phyloP scores from a whole-genome alignment of 1,284 basidiomycete genomes.

The Ceratobasidium sp. region DNA sequence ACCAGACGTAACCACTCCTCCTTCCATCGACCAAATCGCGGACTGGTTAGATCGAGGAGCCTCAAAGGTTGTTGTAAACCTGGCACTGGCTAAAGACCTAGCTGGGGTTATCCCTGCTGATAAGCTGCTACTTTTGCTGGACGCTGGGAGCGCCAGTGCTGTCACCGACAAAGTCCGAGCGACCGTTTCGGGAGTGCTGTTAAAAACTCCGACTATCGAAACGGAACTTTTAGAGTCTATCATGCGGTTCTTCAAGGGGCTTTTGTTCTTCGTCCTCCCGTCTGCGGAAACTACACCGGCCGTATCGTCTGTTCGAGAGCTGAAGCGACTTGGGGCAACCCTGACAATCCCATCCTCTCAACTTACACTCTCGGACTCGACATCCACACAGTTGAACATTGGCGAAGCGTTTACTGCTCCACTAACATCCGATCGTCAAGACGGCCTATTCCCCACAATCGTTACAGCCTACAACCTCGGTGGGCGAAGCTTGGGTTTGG shows the following conservation, averaged over 20 bases:
- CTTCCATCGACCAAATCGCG: slow-evolving; percentile 62
- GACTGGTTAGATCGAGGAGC: slow-evolving; percentile 77
- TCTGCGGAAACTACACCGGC: slow-evolving; percentile 50
- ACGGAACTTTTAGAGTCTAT: slow-evolving; percentile 75
- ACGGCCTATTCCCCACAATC: slow-evolving; percentile 93
- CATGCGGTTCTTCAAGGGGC: slow-evolving; percentile 72
- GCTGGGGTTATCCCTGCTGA: slow-evolving; percentile 73
- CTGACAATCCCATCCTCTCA: slow-evolving; percentile 78
- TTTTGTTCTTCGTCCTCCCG: slow-evolving; percentile 60
- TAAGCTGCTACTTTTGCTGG: slow-evolving; percentile 76
- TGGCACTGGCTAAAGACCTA: slow-evolving; percentile 69
- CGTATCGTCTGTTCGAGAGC: slow-evolving; percentile 50
- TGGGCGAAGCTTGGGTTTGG: slow-evolving; percentile 86
- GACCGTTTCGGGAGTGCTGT: slow-evolving; percentile 77
- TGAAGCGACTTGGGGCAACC: slow-evolving; percentile 66
- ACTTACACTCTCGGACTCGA: slow-evolving; percentile 66
- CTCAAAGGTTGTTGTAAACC: slow-evolving; percentile 76
- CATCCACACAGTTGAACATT: slow-evolving; percentile 69
- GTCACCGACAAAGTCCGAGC: slow-evolving; percentile 74
- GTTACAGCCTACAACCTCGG: slow-evolving; percentile 78
- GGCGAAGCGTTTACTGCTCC: slow-evolving; percentile 87
- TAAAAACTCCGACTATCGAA: slow-evolving; percentile 72
- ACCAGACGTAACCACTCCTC: slow-evolving; percentile 16
- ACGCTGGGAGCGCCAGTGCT: slow-evolving; percentile 73
- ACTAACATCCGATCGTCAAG: slow-evolving; percentile 85